Evolutionary conservation across 83 land plant species (phyloP).

Genomic region (Thuja plicata): DNA sequence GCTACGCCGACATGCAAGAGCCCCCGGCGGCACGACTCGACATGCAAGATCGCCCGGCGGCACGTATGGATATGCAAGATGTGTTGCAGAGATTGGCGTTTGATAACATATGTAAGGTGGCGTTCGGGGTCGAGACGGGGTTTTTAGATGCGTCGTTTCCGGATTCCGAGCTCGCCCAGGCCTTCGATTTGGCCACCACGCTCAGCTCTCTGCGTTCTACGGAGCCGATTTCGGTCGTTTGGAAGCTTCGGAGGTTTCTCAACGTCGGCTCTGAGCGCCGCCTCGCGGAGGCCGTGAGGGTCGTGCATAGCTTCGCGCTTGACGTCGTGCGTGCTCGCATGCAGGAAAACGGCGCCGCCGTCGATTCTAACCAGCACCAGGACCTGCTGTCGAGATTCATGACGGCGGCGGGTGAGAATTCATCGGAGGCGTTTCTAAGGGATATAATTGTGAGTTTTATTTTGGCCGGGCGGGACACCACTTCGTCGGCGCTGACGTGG

Average conservation of each 20-base stretch:
- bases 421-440: constrained; percentile 34
- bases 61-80: constrained; percentile 3
- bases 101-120: constrained; percentile 20
- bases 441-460: constrained; percentile 60
- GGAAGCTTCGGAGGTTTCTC: constrained; percentile 17
- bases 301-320: constrained; percentile 37
- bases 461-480: constrained; percentile 67
- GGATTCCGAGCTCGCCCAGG: background rate
- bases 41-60: no score
- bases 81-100: constrained; percentile 18
- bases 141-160: constrained; percentile 8
- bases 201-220: background rate
- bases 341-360: no score
- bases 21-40: no score
- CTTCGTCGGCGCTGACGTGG: constrained; percentile 54
- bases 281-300: constrained; percentile 21
- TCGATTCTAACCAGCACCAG: background rate
- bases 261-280: constrained; percentile 48
- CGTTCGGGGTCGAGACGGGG: constrained; percentile 8
- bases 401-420: background rate
- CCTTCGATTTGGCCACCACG: constrained; percentile 11
- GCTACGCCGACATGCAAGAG: no score
- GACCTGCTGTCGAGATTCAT: constrained; percentile 63
- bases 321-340: constrained; percentile 26
- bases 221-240: background rate